phyloP scores from a whole-genome alignment of 352 stramenopile genomes.

The Blastocystis sp. region DNA sequence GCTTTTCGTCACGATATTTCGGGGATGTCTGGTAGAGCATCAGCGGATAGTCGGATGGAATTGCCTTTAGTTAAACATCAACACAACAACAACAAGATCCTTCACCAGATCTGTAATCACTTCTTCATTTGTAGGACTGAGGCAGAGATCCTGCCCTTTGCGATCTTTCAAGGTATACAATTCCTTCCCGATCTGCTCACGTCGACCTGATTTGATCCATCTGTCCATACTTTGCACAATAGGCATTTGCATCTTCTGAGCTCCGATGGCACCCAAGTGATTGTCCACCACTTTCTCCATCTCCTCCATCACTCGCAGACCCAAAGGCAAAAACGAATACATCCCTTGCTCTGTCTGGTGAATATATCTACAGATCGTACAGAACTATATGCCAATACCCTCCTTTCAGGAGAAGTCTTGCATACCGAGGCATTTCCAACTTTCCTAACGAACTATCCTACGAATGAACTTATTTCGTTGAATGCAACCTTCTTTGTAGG shows the following conservation, averaged over 20 bases:
- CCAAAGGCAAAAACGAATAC: constrained; percentile 57
- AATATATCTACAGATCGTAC: constrained; percentile 5
- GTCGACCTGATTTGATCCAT: constrained; percentile 26
- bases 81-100: background rate
- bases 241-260: constrained; percentile 61
- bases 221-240: constrained; percentile 2
- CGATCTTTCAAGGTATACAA: constrained; percentile 55
- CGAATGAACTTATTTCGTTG: background rate
- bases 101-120: constrained; percentile 44
- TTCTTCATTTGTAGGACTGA: constrained; percentile 61
- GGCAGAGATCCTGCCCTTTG: constrained; percentile 44
- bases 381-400: background rate
- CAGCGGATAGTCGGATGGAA: constrained; percentile 33
- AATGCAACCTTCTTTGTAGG: constrained; percentile 26
- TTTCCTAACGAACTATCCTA: constrained; percentile 46
- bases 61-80: background rate
- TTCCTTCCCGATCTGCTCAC: constrained; percentile 35
- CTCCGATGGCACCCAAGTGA: background rate
- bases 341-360: constrained; percentile 55
- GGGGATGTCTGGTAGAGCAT: constrained; percentile 49
- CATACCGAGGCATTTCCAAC: constrained; percentile 24
- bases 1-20: constrained; percentile 51
- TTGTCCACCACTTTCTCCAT: constrained; percentile 12
- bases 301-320: constrained; percentile 28
- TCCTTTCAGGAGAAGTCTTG: constrained; percentile 30